Conservation (phyloP, 352 stramenopile species). For the Thalassiosira livingstoniorum region DNA sequence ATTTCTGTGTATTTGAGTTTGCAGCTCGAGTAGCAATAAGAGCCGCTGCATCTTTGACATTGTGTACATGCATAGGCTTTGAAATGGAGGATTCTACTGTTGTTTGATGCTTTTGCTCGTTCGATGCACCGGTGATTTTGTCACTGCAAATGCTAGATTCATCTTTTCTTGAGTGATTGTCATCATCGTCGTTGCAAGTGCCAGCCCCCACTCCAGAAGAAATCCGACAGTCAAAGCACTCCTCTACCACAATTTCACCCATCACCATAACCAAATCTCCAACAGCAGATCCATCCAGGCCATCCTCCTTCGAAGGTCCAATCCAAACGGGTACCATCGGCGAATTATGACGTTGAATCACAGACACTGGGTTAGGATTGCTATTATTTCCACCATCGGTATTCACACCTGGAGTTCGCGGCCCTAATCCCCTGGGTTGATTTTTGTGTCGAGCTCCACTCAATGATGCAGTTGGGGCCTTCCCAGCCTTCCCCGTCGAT, state of each 20-base stretch:
- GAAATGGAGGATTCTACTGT: not conserved
- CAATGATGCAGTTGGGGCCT: too few relatives aligned
- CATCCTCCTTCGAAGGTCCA: constrained; percentile 54
- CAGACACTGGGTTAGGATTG: constrained; percentile 32
- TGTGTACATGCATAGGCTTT: not conserved
- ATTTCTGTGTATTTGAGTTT: not conserved
- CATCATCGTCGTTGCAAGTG: constrained; percentile 10
- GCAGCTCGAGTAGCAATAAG: constrained; percentile 31
- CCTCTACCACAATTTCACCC: constrained; percentile 61
- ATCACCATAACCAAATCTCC: constrained; percentile 67
- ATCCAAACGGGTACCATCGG: constrained; percentile 66
- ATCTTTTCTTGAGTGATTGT: not conserved
- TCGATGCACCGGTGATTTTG: not conserved
- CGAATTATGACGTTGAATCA: constrained; percentile 58
- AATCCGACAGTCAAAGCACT: constrained; percentile 19
- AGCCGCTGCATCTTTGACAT: constrained; percentile 37
- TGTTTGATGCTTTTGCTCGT: not conserved
- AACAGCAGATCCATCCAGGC: constrained; percentile 55
- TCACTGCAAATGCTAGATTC: not conserved
- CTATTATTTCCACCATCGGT: not conserved
- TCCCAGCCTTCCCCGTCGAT: too few relatives aligned
- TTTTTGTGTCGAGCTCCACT: too few relatives aligned
- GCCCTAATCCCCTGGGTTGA: not conserved
- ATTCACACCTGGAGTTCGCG: not conserved
- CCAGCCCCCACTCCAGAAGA: not conserved